A percentile compares a stretch with the other conserved stretches of the same genome.
phyloP scores from a whole-genome alignment of 179 eudicot species.

The Patellifolia procumbens region DNA sequence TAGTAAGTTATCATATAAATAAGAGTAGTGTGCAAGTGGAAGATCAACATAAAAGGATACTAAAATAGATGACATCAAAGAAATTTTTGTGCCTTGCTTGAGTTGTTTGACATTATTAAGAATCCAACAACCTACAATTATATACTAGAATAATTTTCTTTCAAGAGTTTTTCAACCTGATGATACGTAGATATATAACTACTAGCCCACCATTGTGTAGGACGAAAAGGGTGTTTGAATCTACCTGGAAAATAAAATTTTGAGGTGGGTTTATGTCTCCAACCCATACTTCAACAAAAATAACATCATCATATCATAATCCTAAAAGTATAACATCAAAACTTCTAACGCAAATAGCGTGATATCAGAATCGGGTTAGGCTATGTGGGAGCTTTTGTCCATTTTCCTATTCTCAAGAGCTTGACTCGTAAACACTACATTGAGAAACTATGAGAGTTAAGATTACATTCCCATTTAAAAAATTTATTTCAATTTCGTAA shows the following conservation, averaged over 20 bases:
- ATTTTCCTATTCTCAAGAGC: too few species aligned
- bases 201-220: constrained; percentile 17
- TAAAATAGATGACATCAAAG: constrained; percentile 3
- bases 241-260: constrained; percentile 37
- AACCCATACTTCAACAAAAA: neutral
- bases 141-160: neutral
- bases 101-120: neutral
- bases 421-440: too few species aligned
- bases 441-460: too few species aligned
- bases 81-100: neutral
- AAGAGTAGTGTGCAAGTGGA: neutral
- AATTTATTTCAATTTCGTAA: too few species aligned
- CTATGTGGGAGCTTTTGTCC: too few species aligned
- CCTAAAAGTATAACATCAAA: neutral
- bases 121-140: neutral
- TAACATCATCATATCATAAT: constrained; percentile 6
- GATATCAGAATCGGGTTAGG: too few species aligned
- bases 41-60: neutral
- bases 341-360: too few species aligned
- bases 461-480: too few species aligned
- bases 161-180: neutral
- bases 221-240: constrained; percentile 26
- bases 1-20: neutral
- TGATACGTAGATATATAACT: neutral
- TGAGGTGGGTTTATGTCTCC: constrained; percentile 38